A percentile compares a stretch with the other conserved stretches of the same genome.
Conservation (phyloP, 83 land plant species). For the Picea engelmannii region DNA sequence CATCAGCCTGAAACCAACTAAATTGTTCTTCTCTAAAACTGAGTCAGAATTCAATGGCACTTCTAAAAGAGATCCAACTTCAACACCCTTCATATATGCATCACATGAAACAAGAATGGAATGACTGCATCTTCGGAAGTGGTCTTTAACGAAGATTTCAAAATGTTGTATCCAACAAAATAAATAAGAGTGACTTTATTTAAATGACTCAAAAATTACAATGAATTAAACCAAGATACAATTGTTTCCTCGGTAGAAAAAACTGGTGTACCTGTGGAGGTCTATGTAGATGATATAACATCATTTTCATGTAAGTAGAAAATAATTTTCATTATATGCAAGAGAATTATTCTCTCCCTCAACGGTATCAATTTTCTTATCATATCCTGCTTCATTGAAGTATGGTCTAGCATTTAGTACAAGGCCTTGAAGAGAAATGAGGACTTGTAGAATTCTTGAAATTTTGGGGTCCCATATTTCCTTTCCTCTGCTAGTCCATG, state of each 20-base stretch:
- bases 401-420: conserved; percentile 95
- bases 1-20: conserved; percentile 65
- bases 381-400: conserved; percentile 99
- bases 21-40: conserved; percentile 49
- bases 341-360: conserved; percentile 98
- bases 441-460: conserved; percentile 93
- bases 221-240: not conserved
- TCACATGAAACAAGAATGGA: conserved; percentile 79
- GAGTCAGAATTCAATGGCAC: conserved; percentile 44
- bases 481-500: conserved; percentile 95
- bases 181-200: not conserved
- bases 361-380: conserved; percentile 87
- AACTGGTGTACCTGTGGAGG: conserved; percentile 77
- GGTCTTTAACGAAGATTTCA: conserved; percentile 74
- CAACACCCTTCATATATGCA: conserved; percentile 78
- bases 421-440: conserved; percentile 96
- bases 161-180: conserved; percentile 63
- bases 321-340: conserved; percentile 95
- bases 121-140: conserved; percentile 72
- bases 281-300: conserved; percentile 82
- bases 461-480: conserved; percentile 94
- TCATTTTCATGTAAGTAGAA: conserved; percentile 87
- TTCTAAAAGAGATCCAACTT: conserved; percentile 73
- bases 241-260: not conserved
- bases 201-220: not conserved